phyloP scores from a whole-genome alignment of 805 yeast genomes.

The Lipomyces kockii region DNA sequence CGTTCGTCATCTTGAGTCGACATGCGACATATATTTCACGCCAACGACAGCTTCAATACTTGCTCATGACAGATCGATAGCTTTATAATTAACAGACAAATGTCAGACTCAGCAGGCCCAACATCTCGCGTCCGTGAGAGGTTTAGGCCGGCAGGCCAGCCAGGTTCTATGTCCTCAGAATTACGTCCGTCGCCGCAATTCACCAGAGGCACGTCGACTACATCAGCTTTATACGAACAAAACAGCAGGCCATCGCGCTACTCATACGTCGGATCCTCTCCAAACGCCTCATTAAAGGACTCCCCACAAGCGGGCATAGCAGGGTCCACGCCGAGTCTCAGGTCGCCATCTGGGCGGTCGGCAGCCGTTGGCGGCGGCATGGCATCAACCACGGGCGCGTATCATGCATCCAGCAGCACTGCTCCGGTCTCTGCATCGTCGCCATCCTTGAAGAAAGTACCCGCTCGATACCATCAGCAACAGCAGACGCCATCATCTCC shows the following conservation, averaged over 20 bases:
- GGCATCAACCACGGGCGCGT: neutral
- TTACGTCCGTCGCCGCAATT: neutral
- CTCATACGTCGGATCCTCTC: neutral
- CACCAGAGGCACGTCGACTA: neutral
- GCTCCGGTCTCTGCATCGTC: neutral
- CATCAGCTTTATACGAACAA: neutral
- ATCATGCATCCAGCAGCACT: neutral
- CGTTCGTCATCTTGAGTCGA: no score
- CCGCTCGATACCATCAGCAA: slow-evolving; percentile 4
- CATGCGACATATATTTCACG: neutral
- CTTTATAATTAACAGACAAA: neutral
- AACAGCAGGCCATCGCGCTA: neutral
- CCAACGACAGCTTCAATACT: neutral
- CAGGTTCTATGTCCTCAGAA: neutral
- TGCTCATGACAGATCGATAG: neutral
- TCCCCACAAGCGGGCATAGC: neutral
- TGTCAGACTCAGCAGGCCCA: neutral
- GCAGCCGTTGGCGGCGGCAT: neutral
- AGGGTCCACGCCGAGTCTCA: neutral
- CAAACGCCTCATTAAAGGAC: neutral
- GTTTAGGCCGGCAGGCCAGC: neutral
- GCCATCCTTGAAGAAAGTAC: neutral
- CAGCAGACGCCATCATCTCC: neutral
- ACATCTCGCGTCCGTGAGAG: neutral
- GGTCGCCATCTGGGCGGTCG: neutral